A percentile compares a stretch with the other conserved stretches of the same genome.
Conservation (phyloP, 2,329 filamentous ascomycete species). For the Aspergillus transmontanensis region DNA sequence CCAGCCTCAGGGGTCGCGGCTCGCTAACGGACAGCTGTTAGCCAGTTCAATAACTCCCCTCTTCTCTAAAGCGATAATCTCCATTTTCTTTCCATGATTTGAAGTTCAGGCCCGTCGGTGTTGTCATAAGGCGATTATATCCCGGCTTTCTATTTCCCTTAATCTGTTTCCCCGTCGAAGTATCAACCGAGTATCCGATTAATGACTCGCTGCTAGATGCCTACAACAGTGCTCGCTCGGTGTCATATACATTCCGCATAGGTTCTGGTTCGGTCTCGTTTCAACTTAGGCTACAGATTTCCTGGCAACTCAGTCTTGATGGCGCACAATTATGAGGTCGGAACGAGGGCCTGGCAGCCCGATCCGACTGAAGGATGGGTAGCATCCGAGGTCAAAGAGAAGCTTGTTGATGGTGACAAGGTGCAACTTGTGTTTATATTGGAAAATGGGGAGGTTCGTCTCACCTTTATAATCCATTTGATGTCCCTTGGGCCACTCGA, state of each 20-base stretch:
- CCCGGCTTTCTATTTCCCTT: slow-evolving; percentile 12
- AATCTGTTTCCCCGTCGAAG: slow-evolving; percentile 9
- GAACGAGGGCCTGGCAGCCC: slow-evolving; percentile 97
- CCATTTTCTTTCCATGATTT: slow-evolving; percentile 9
- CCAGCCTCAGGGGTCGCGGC: slow-evolving; percentile 33
- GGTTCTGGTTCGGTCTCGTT: slow-evolving; percentile 15
- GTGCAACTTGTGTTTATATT: slow-evolving; percentile 84
- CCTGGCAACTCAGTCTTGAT: slow-evolving; percentile 40
- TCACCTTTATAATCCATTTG: background rate
- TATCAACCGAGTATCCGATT: slow-evolving; percentile 9
- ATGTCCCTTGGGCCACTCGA: background rate
- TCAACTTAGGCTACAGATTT: slow-evolving; percentile 10
- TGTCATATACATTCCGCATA: slow-evolving; percentile 17
- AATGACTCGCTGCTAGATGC: slow-evolving; percentile 30
- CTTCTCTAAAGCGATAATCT: slow-evolving; percentile 19
- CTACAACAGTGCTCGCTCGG: slow-evolving; percentile 16
- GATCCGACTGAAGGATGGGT: slow-evolving; percentile 96
- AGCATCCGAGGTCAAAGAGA: slow-evolving; percentile 89
- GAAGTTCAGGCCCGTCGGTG: slow-evolving; percentile 7
- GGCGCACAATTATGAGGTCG: slow-evolving; percentile 94
- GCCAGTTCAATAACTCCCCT: slow-evolving; percentile 23
- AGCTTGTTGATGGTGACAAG: slow-evolving; percentile 80
- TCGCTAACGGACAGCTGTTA: slow-evolving; percentile 35
- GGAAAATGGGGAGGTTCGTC: slow-evolving; percentile 83
- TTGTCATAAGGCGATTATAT: slow-evolving; percentile 6